These are phyloP conservation scores for Pseudocercospora pini-densiflorae DNA, from an alignment of 2,329 filamentous ascomycete genomes.

Conservation along the genomic window DNA sequence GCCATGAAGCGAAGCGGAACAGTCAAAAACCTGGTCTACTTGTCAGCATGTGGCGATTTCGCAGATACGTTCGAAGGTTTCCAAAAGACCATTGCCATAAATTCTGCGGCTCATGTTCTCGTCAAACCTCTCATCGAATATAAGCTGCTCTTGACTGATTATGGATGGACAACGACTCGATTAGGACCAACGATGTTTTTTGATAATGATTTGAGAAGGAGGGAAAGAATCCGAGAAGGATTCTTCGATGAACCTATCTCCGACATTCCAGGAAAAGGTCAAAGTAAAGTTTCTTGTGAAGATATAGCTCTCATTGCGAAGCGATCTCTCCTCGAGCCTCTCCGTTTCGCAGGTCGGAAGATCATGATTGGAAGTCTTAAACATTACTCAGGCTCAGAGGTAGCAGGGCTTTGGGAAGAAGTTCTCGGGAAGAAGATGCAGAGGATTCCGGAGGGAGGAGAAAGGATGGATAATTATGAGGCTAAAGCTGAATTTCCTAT, in stretches of 20 bases:
- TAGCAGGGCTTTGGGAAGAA: slow-evolving; percentile 12
- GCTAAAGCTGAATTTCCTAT: slow-evolving; percentile 5
- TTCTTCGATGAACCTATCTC: slow-evolving; percentile 23
- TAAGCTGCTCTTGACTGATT: slow-evolving; percentile 17
- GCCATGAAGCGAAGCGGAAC: slow-evolving; percentile 16
- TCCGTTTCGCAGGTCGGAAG: slow-evolving; percentile 21
- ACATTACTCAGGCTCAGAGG: slow-evolving; percentile 14
- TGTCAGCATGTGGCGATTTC: slow-evolving; percentile 23
- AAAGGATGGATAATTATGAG: neutral
- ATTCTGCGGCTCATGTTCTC: slow-evolving; percentile 20
- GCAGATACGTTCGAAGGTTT: slow-evolving; percentile 12
- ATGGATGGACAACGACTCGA: slow-evolving; percentile 17
- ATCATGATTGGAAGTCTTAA: slow-evolving; percentile 22
- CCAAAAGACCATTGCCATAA: neutral
- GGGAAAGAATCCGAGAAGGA: slow-evolving; percentile 17
- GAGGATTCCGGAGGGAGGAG: neutral
- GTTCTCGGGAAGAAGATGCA: slow-evolving; percentile 16
- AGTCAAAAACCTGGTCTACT: slow-evolving; percentile 25
- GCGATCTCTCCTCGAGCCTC: slow-evolving; percentile 10
- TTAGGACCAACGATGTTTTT: slow-evolving; percentile 26
- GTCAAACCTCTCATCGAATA: slow-evolving; percentile 24
- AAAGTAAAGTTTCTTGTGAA: slow-evolving; percentile 17
- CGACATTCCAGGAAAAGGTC: slow-evolving; percentile 6
- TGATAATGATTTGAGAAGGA: slow-evolving; percentile 20
- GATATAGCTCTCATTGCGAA: slow-evolving; percentile 20